Evolutionary conservation across 768 basidiomycete genomes (phyloP).

Genomic region (Clavulina sp.): DNA sequence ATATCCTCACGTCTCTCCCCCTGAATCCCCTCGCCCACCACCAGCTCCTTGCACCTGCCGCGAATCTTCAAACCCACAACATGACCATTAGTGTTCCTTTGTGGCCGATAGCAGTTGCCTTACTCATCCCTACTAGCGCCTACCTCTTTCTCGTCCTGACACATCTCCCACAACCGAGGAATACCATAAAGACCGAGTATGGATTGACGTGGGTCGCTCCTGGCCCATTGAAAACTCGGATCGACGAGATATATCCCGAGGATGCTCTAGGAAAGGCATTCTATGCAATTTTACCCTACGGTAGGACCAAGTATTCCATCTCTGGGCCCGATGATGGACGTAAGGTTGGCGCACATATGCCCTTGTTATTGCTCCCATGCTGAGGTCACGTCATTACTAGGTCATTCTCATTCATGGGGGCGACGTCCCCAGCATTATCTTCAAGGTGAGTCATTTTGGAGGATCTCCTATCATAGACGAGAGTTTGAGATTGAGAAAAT

Average conservation of each 20-base stretch:
- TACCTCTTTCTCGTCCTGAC: too few relatives aligned
- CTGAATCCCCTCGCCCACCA: too few relatives aligned
- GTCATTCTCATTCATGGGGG: slow-evolving; percentile 64
- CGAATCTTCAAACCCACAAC: too few relatives aligned
- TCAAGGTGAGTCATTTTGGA: slow-evolving; percentile 24
- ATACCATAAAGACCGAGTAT: too few relatives aligned
- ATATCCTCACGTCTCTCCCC: too few relatives aligned
- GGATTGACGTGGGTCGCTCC: too few relatives aligned
- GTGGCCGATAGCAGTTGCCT: too few relatives aligned
- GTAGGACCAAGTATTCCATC: slow-evolving; percentile 66
- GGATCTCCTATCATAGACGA: not conserved
- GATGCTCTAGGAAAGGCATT: slow-evolving; percentile 41
- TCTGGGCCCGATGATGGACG: slow-evolving; percentile 47
- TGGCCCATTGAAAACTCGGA: slow-evolving; percentile 1
- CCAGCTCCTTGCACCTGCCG: too few relatives aligned
- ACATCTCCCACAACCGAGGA: too few relatives aligned
- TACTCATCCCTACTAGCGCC: too few relatives aligned
- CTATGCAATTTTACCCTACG: slow-evolving; percentile 49
- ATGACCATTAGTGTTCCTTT: too few relatives aligned
- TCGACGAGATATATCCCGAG: slow-evolving; percentile 42
- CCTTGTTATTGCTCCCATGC: not conserved
- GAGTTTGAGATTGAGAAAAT: not conserved
- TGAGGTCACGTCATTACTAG: slow-evolving; percentile 20
- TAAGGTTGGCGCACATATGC: slow-evolving; percentile 3
- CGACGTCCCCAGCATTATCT: slow-evolving; percentile 58